phyloP scores from a whole-genome alignment of 179 eudicot species.

The Spergularia azorica region DNA sequence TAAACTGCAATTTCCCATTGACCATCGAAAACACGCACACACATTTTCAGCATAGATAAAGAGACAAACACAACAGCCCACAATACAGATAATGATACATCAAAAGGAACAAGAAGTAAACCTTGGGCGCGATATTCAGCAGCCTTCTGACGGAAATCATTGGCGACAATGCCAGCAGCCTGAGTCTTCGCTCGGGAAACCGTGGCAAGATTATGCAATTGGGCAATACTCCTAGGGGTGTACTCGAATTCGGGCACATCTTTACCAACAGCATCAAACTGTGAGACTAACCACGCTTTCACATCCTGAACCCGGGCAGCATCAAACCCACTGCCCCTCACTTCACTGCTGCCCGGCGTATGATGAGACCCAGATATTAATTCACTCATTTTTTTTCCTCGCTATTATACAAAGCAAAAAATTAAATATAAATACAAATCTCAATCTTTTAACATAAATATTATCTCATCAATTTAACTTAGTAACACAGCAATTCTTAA shows the following conservation, averaged over 20 bases:
- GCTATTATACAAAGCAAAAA: not conserved
- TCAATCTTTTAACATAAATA: not conserved
- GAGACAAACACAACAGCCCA: not conserved
- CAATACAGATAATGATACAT: not conserved
- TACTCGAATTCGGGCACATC: constrained; percentile 95
- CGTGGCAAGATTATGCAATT: constrained; percentile 80
- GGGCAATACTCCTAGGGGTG: constrained; percentile 80
- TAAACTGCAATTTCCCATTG: not conserved
- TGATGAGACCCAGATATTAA: constrained; percentile 53
- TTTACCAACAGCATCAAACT: constrained; percentile 82
- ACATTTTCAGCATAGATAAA: not conserved
- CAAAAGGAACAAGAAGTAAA: constrained; percentile 11
- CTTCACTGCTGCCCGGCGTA: constrained; percentile 39
- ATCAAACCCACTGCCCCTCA: constrained; percentile 61
- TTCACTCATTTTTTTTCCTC: constrained; percentile 69
- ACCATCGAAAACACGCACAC: not conserved
- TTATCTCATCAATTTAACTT: not conserved
- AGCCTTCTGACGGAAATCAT: constrained; percentile 88
- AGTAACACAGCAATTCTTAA: not conserved
- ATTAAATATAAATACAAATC: not conserved
- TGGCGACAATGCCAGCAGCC: constrained; percentile 82
- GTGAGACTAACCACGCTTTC: constrained; percentile 85
- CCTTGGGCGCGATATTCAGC: constrained; percentile 92
- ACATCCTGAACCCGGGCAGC: constrained; percentile 82
- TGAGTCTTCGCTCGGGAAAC: constrained; percentile 89